Percentiles rank a stretch among this genome's conserved stretches.
phyloP scores from a whole-genome alignment of 202 grass and related monocot species.

The Eragrostis tef region DNA sequence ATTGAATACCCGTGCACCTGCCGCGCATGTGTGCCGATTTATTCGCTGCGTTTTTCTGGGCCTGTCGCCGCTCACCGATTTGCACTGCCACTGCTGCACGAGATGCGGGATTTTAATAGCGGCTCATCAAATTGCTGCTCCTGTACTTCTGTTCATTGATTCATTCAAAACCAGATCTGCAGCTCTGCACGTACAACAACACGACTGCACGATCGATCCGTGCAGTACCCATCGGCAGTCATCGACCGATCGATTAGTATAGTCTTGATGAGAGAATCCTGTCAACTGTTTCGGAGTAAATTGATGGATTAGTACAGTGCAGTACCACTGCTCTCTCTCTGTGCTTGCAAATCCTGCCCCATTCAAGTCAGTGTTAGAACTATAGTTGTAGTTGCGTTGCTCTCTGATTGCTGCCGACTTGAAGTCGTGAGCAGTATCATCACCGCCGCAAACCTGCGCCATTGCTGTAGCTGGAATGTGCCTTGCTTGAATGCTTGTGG shows the following conservation, averaged over 20 bases:
- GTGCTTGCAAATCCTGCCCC: not conserved
- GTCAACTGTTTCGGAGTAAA: not conserved
- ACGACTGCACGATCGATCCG: not conserved
- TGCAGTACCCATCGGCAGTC: not conserved
- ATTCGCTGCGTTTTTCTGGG: slow-evolving; percentile 7
- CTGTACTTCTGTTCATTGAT: not conserved
- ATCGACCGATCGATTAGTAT: not conserved
- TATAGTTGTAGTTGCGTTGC: too few species aligned
- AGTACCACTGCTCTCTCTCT: not conserved
- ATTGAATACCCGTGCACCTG: slow-evolving; percentile 31
- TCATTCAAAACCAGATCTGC: not conserved
- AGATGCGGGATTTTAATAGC: not conserved
- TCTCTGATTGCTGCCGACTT: too few species aligned
- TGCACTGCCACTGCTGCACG: slow-evolving; percentile 12
- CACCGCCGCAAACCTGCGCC: not conserved
- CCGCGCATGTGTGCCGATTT: not conserved
- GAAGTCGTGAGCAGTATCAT: not conserved
- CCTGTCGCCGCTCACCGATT: too few species aligned
- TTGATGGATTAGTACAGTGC: not conserved
- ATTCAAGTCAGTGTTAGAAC: not conserved
- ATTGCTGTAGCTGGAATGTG: slow-evolving; percentile 15
- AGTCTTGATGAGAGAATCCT: slow-evolving; percentile 25
- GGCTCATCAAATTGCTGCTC: not conserved
- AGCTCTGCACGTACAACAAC: not conserved
- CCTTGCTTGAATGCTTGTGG: not conserved